A percentile compares a stretch with the other conserved stretches of the same genome.
Evolutionary conservation across 352 stramenopile species (phyloP).

Genomic region (Pseudoperonospora humuli): DNA sequence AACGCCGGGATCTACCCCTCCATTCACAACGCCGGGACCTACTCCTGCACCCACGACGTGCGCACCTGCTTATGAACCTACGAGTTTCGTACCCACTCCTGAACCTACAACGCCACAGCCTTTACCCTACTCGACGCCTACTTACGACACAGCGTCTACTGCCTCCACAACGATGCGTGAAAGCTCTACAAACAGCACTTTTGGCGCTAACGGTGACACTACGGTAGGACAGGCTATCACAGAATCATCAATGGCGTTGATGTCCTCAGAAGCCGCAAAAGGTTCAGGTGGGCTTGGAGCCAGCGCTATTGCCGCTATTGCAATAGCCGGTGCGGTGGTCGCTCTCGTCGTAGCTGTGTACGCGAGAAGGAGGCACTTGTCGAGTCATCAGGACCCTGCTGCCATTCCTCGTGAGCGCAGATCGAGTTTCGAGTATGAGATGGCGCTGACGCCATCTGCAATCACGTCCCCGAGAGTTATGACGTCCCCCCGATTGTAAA

Average conservation of each 20-base stretch:
- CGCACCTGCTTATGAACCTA: no score
- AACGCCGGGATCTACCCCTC: constrained; percentile 16
- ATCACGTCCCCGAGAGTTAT: constrained; percentile 6
- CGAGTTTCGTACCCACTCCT: background rate
- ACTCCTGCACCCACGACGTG: constrained; percentile 15
- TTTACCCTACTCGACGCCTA: no score
- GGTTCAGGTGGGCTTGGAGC: background rate
- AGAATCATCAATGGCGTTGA: constrained; percentile 11
- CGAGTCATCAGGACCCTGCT: background rate
- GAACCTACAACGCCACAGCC: background rate
- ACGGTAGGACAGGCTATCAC: constrained; percentile 2
- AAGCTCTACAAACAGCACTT: no score
- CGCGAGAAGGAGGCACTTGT: constrained; percentile 8
- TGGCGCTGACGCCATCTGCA: constrained; percentile 19
- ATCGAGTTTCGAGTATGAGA: constrained; percentile 27
- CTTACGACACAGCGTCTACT: no score
- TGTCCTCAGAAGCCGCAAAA: constrained; percentile 5
- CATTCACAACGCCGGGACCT: constrained; percentile 5
- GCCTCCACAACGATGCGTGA: no score
- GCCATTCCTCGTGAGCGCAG: constrained; percentile 10
- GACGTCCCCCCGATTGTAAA: constrained; percentile 23
- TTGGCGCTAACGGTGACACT: background rate
- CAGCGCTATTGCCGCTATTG: constrained; percentile 3
- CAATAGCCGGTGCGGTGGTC: constrained; percentile 9
- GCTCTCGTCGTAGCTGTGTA: constrained; percentile 10